Conservation (phyloP, 2,329 filamentous ascomycete species). For the Aspergillus sp. region DNA sequence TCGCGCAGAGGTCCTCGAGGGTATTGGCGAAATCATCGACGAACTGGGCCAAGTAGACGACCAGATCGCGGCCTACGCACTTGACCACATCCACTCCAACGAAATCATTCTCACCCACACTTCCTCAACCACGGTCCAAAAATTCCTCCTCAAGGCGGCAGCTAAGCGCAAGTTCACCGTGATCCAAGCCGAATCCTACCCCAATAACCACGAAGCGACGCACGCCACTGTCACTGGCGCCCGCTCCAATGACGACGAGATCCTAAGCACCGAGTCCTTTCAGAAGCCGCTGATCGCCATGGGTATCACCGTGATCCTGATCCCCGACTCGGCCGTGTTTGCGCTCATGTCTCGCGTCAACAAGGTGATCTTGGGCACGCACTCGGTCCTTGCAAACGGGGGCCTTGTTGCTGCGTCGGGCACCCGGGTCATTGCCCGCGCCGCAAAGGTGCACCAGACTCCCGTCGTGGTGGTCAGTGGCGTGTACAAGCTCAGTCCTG, state of each 20-base stretch:
- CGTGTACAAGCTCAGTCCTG: constrained; percentile 87
- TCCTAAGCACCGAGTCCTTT: constrained; percentile 46
- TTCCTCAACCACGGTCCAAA: constrained; percentile 77
- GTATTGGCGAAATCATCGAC: constrained; percentile 91
- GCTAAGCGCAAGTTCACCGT: constrained; percentile 87
- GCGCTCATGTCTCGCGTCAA: constrained; percentile 92
- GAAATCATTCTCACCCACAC: constrained; percentile 88
- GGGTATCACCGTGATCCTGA: constrained; percentile 73
- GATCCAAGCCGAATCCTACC: constrained; percentile 67
- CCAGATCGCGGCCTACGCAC: constrained; percentile 78
- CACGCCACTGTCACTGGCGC: constrained; percentile 55
- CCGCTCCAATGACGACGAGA: constrained; percentile 42
- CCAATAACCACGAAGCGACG: constrained; percentile 58
- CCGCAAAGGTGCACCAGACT: constrained; percentile 71
- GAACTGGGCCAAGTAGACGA: constrained; percentile 89
- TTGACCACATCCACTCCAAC: constrained; percentile 87
- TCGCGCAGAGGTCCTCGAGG: constrained; percentile 83
- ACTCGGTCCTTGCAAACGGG: constrained; percentile 81
- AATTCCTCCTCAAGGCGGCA: constrained; percentile 79
- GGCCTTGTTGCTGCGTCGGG: constrained; percentile 77
- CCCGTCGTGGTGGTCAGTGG: constrained; percentile 84
- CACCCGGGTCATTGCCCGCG: constrained; percentile 72
- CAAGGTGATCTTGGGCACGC: constrained; percentile 86
- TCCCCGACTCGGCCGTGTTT: constrained; percentile 78
- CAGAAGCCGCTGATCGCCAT: constrained; percentile 68